Conservation (phyloP, 2,329 filamentous ascomycete genomes). For the Amphichorda felina region DNA sequence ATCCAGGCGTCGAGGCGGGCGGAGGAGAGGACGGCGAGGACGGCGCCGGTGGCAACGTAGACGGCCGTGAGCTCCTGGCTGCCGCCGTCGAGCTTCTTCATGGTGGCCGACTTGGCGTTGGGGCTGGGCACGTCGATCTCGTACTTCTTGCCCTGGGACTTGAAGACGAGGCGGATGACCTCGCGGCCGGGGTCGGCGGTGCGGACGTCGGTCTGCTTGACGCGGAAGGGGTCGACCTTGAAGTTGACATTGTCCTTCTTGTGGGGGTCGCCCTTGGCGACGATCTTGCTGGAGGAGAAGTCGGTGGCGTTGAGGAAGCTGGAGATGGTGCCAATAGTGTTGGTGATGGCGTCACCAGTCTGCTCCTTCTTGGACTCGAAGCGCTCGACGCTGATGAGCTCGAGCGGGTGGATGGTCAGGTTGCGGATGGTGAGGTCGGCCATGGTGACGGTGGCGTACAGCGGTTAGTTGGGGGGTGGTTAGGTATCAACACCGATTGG, state of each 20-base stretch:
- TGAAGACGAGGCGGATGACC: slow-evolving; percentile 63
- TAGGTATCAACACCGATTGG: no score
- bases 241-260: slow-evolving; percentile 51
- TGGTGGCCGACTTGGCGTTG: slow-evolving; percentile 44
- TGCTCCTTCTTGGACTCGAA: slow-evolving; percentile 43
- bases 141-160: slow-evolving; percentile 44
- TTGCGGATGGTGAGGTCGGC: slow-evolving; percentile 65
- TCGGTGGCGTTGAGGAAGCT: slow-evolving; percentile 31
- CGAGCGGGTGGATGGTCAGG: slow-evolving; percentile 60
- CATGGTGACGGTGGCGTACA: slow-evolving; percentile 21
- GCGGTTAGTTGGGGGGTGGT: no score
- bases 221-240: slow-evolving; percentile 55
- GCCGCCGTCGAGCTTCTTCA: slow-evolving; percentile 41
- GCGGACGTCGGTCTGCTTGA: slow-evolving; percentile 42
- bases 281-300: slow-evolving; percentile 14
- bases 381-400: slow-evolving; percentile 62
- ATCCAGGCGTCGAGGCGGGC: slow-evolving; percentile 69
- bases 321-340: slow-evolving; percentile 29
- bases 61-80: slow-evolving; percentile 51
- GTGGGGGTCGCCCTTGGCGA: slow-evolving; percentile 46
- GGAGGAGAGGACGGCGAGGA: slow-evolving; percentile 58
- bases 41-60: slow-evolving; percentile 44
- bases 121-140: slow-evolving; percentile 61
- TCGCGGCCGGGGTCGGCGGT: slow-evolving; percentile 47
- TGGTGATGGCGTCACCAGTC: slow-evolving; percentile 29